phyloP scores from a whole-genome alignment of 140 eudicot genomes.

The Flaveria floridana region DNA sequence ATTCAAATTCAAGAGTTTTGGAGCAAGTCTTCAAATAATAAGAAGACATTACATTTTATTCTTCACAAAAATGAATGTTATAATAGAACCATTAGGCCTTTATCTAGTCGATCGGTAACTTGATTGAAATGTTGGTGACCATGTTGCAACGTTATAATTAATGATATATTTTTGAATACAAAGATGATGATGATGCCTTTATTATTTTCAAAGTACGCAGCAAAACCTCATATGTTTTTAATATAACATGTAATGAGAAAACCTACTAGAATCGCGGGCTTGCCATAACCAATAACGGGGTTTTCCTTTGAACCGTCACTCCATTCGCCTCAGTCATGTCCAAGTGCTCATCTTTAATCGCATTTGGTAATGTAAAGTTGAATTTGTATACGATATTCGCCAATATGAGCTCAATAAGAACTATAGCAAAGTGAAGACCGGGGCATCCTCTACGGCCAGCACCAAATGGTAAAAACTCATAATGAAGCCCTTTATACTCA shows the following conservation, averaged over 20 bases:
- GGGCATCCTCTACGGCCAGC: slow-evolving; percentile 40
- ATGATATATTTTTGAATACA: no score
- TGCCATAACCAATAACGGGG: slow-evolving; percentile 18
- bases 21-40: no score
- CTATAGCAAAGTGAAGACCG: slow-evolving; percentile 26
- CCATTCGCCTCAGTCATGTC: slow-evolving; percentile 27
- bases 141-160: no score
- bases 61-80: background rate
- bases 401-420: slow-evolving; percentile 17
- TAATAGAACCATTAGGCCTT: no score
- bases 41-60: no score
- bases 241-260: background rate
- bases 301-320: slow-evolving; percentile 17
- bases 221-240: background rate
- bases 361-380: slow-evolving; percentile 21
- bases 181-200: no score
- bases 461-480: slow-evolving; percentile 36
- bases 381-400: slow-evolving; percentile 33
- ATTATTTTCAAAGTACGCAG: background rate
- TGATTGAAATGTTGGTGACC: no score
- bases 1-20: no score
- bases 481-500: slow-evolving; percentile 34
- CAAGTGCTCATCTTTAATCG: slow-evolving; percentile 5
- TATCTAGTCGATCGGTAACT: no score
- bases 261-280: slow-evolving; percentile 1